Base-by-base conservation (phyloP, 2,329 filamentous ascomycete genomes). In the Beauveria sp. region DNA sequence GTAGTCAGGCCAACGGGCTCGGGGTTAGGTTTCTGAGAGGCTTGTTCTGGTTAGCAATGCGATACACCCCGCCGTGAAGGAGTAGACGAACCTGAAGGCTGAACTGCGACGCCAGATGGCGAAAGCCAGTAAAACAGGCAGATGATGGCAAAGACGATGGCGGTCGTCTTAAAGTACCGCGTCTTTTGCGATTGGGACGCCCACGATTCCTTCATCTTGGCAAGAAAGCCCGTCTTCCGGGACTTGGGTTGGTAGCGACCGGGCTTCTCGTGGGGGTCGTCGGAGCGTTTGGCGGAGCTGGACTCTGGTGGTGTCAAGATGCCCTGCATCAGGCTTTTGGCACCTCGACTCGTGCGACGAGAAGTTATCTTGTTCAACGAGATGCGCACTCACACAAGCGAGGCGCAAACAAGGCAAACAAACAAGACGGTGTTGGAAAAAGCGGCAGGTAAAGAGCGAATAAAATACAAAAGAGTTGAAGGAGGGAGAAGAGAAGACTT, bases 201-300 rank as follows among this genome's bases (percentile, higher is more conserved):
- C 74, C 78, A 82, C 70, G 78, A 77, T 70, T 80, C 77, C 74
- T 83, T 83, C 77, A 84, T 74, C 67, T 78, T 83, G 73, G 79
- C 77, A 71, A 85, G 73, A 63, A 80, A 73, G 69, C 76, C 76
- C 68, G 73, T 71, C 67, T 78, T 74, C 70, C 75, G 76, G 66
- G 77, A 74, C 67, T 77, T 73, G 65, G 72, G 67, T 68, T 76
- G 75, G 76, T 87, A 87, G 69, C 85, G 82, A 69, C 78, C 82
- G 68, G 81, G 80, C 71, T 88, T 88, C 74, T 88, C 85, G 83
- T 84, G 75, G 65, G 83, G 84, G 70, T 88, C 85, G 80, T 79
- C 76, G 68, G 77, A 74, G 70, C 84, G 81, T 75, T 84, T 76
- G 40, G 57, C 20, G 38, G 53, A 38, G 34, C 12, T 50, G 38